Conservation (phyloP, 768 basidiomycete species). For the Suillus variegatus region DNA sequence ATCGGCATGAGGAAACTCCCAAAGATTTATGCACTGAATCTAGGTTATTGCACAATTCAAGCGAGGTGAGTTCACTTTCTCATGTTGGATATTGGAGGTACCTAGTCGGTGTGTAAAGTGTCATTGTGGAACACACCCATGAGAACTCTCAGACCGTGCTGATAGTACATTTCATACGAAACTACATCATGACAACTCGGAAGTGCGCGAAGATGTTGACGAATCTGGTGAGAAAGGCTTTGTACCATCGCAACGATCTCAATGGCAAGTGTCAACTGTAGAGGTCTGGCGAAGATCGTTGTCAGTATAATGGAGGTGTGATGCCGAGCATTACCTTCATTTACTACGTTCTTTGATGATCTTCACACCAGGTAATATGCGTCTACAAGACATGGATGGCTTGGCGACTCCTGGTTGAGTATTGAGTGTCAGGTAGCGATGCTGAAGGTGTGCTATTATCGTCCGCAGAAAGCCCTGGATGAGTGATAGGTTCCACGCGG, state of each 20-base stretch:
- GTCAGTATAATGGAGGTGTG: slow-evolving; percentile 1
- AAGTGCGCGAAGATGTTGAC: not conserved
- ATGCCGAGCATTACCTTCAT: slow-evolving; percentile 13
- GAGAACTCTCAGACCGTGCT: slow-evolving; percentile 1
- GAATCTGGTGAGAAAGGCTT: not conserved
- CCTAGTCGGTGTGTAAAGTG: not conserved
- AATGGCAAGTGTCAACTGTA: not conserved
- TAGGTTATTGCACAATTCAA: not conserved
- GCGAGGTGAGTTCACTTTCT: not conserved
- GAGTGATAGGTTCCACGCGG: not conserved
- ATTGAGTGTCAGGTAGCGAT: not conserved
- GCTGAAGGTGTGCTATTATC: not conserved
- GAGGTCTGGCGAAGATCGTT: not conserved
- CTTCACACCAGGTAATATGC: slow-evolving; percentile 34
- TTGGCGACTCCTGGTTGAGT: not conserved
- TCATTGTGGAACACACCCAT: not conserved
- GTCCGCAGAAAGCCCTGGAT: not conserved
- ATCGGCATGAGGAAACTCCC: not conserved
- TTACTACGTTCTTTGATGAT: slow-evolving; percentile 26
- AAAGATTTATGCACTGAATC: not conserved
- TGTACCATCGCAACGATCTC: too few species aligned
- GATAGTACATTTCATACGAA: not conserved
- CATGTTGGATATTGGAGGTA: not conserved
- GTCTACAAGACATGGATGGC: slow-evolving; percentile 6
- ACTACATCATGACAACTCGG: not conserved